Evolutionary conservation across 352 stramenopile species (phyloP).

Genomic region (Pythium brachiatum): DNA sequence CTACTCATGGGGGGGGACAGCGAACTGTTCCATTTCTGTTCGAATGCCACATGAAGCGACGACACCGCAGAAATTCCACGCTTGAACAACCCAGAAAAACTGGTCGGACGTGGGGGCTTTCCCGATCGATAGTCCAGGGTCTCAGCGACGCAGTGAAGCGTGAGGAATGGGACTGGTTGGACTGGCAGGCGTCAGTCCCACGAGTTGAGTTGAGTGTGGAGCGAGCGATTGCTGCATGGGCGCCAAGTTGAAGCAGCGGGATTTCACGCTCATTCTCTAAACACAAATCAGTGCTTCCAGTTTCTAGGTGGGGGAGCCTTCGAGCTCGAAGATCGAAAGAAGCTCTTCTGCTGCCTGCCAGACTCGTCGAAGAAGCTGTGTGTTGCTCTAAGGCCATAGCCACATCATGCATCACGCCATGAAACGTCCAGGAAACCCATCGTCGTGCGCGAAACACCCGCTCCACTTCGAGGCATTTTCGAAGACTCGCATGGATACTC

Average conservation of each 20-base stretch:
- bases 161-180: too few species aligned
- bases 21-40: slow-evolving; percentile 4
- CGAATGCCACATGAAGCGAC: background rate
- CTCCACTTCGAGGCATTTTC: slow-evolving; percentile 5
- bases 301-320: background rate
- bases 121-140: too few species aligned
- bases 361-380: background rate
- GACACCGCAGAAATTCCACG: slow-evolving; percentile 1
- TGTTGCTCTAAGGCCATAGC: too few species aligned
- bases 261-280: background rate
- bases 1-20: background rate
- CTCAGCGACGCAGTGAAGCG: too few species aligned
- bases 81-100: background rate
- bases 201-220: background rate
- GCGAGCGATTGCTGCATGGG: background rate
- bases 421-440: background rate
- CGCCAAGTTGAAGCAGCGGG: slow-evolving; percentile 3
- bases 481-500: background rate
- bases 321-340: background rate
- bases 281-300: background rate
- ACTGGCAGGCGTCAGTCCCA: too few species aligned
- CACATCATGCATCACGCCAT: background rate
- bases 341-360: too few species aligned
- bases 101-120: slow-evolving; percentile 1
- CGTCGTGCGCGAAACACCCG: slow-evolving; percentile 4